Conservation (phyloP, 108 stramenopile species). For the Skeletonema tropicum region DNA sequence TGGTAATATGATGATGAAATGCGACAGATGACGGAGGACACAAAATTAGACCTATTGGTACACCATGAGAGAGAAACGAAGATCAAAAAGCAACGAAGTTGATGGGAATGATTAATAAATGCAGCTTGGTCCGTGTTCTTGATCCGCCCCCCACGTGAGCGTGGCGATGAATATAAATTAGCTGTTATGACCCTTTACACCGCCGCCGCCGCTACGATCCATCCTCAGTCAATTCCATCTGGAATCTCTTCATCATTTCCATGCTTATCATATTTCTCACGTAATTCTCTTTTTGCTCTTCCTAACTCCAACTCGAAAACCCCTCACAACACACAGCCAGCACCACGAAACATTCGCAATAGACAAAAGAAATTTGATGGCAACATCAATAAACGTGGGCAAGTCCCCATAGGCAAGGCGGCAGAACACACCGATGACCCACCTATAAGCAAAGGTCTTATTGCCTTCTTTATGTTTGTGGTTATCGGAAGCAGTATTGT, state of each 20-base stretch:
- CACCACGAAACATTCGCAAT: conserved; percentile 81
- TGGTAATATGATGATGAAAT: too few species aligned
- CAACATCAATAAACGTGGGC: conserved; percentile 84
- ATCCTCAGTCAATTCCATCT: not conserved
- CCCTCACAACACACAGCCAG: conserved; percentile 48
- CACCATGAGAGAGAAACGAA: not conserved
- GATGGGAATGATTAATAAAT: conserved; percentile 31
- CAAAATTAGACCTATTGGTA: not conserved
- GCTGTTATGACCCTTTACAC: conserved; percentile 29
- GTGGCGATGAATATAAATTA: conserved; percentile 46
- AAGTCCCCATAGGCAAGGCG: conserved; percentile 77
- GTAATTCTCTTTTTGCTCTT: not conserved
- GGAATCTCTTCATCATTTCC: not conserved
- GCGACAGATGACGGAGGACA: not conserved
- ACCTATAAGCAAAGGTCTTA: conserved; percentile 57
- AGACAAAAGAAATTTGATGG: conserved; percentile 77
- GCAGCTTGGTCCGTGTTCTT: conserved; percentile 54
- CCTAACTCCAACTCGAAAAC: not conserved
- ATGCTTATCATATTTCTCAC: not conserved
- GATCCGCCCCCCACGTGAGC: conserved; percentile 56
- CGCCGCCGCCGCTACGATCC: not conserved
- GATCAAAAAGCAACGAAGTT: not conserved
- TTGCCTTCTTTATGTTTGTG: conserved; percentile 75
- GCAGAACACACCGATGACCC: conserved; percentile 72
- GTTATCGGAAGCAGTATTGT: conserved; percentile 84